Evolutionary conservation across 1,284 basidiomycete genomes (phyloP).

Genomic region (Sphaerobolus stellatus): DNA sequence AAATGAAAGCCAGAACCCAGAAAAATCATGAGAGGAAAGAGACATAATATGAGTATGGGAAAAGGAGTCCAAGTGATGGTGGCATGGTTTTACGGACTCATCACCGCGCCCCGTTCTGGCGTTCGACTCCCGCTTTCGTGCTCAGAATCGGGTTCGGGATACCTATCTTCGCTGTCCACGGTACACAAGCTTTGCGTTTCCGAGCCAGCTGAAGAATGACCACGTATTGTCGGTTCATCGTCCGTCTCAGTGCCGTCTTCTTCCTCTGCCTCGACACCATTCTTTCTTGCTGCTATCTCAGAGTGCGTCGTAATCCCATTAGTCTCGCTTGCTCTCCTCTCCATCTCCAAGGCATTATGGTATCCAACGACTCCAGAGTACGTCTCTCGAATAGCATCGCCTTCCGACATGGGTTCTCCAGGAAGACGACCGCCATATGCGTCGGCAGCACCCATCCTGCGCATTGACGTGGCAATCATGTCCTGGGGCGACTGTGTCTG

Average conservation of each 20-base stretch:
- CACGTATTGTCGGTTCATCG: slow-evolving; percentile 72
- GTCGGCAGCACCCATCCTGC: slow-evolving; percentile 8
- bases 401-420: slow-evolving; percentile 7
- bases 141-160: slow-evolving; percentile 16
- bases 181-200: slow-evolving; percentile 39
- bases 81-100: slow-evolving; percentile 13
- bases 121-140: slow-evolving; percentile 9
- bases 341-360: slow-evolving; percentile 5
- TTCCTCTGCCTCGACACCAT: slow-evolving; percentile 42
- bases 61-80: not conserved
- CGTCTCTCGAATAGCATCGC: slow-evolving; percentile 8
- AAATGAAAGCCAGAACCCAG: slow-evolving; percentile 2
- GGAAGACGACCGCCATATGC: slow-evolving; percentile 10
- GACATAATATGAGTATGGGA: not conserved
- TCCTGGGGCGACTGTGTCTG: slow-evolving; percentile 6
- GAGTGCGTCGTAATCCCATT: slow-evolving; percentile 14
- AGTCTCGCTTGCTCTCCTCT: slow-evolving; percentile 12
- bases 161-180: slow-evolving; percentile 25
- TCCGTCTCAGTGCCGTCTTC: slow-evolving; percentile 61
- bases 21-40: not conserved
- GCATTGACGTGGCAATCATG: slow-evolving; percentile 12
- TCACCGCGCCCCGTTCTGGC: slow-evolving; percentile 3
- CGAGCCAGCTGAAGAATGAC: slow-evolving; percentile 36
- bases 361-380: slow-evolving; percentile 15
- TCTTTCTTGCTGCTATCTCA: slow-evolving; percentile 45